Conservation (phyloP, 106 monocot genomes). For the Triglochin maritima region DNA sequence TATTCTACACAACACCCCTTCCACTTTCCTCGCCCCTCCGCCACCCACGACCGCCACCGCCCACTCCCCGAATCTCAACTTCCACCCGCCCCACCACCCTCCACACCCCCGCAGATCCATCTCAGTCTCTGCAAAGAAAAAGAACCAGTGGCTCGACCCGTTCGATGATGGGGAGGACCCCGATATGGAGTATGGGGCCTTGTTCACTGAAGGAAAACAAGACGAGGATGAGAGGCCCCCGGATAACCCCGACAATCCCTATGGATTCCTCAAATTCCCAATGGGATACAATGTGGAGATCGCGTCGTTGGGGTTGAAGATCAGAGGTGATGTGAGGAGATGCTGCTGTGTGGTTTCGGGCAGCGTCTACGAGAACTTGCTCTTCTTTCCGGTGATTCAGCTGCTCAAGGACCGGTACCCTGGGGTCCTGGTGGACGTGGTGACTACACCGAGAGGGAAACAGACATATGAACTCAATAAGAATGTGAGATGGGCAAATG, state of each 20-base stretch:
- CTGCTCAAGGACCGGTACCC: constrained; percentile 78
- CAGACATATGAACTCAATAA: constrained; percentile 80
- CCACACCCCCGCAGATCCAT: neutral
- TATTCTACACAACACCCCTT: constrained; percentile 6
- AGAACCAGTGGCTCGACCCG: constrained; percentile 90
- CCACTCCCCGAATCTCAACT: neutral
- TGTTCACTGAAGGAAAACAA: constrained; percentile 76
- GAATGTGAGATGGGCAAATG: constrained; percentile 82
- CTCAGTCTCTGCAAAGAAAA: constrained; percentile 42
- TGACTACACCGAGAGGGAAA: constrained; percentile 65
- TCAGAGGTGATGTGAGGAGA: constrained; percentile 67
- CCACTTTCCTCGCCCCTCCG: constrained; percentile 1
- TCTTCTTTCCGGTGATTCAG: constrained; percentile 79
- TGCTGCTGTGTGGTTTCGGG: constrained; percentile 82
- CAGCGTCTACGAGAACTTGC: constrained; percentile 70
- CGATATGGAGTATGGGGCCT: constrained; percentile 44
- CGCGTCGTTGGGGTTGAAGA: constrained; percentile 44
- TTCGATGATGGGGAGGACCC: constrained; percentile 74
- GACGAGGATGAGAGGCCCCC: constrained; percentile 73
- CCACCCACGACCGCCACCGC: neutral
- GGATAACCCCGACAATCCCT: constrained; percentile 62
- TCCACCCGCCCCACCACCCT: neutral
- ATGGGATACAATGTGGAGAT: constrained; percentile 63
- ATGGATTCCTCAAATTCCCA: constrained; percentile 84
- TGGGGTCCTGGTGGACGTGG: constrained; percentile 58